phyloP scores from a whole-genome alignment of 2,329 filamentous ascomycete species.

The Fusarium napiforme region DNA sequence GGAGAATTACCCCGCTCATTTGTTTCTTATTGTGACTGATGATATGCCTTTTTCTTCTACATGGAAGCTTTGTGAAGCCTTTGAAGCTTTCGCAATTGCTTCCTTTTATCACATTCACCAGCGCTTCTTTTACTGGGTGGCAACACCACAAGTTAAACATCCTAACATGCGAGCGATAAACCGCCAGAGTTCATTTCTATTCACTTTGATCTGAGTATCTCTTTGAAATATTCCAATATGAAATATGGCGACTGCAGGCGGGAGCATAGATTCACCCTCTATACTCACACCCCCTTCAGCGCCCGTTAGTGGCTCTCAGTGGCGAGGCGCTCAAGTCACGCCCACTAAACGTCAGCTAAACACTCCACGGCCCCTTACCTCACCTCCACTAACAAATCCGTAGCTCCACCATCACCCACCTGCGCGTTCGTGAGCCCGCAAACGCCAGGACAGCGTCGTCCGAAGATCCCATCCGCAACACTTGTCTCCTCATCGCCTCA shows the following conservation, averaged over 20 bases:
- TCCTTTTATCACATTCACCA: not conserved
- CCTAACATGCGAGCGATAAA: not conserved
- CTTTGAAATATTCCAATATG: not conserved
- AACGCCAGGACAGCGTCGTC: slow-evolving; percentile 5
- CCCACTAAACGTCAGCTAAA: slow-evolving; percentile 5
- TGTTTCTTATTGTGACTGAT: not conserved
- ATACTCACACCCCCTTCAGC: slow-evolving; percentile 22
- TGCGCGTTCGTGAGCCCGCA: slow-evolving; percentile 26
- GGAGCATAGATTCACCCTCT: not conserved
- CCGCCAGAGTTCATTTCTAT: not conserved
- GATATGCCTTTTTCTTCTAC: not conserved
- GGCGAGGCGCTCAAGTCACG: slow-evolving; percentile 5
- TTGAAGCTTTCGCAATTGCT: not conserved
- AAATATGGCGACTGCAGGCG: not conserved
- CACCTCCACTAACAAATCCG: slow-evolving; percentile 1
- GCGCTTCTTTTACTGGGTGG: not conserved
- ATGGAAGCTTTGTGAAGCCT: not conserved
- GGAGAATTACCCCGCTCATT: not conserved
- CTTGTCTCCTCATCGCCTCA: slow-evolving; percentile 12
- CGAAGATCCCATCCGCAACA: slow-evolving; percentile 3
- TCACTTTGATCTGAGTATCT: not conserved
- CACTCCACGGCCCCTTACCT: slow-evolving; percentile 1
- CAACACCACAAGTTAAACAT: not conserved
- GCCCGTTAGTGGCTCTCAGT: not conserved
- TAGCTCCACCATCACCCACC: slow-evolving; percentile 1